Base-by-base conservation (phyloP, 2,329 filamentous ascomycete species). In the Pseudogymnoascus sp. region DNA sequence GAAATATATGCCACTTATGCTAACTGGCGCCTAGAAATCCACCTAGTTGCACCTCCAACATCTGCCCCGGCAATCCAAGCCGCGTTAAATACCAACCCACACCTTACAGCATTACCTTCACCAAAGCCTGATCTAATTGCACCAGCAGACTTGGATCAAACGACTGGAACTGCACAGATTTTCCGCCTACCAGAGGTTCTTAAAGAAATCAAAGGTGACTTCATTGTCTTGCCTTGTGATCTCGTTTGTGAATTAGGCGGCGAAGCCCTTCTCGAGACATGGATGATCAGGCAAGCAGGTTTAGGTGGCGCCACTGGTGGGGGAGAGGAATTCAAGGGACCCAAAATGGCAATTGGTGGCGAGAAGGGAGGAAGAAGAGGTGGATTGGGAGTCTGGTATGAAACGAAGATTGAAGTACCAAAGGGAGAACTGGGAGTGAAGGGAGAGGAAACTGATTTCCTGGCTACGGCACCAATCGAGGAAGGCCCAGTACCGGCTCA, bases 161-260 rank as follows among this genome's bases (percentile, higher is more conserved):
- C 90, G 63, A 96, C 89, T 0, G 92, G 92, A 59, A 97, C 94
- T 5, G 92, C 90, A 6, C 88, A 96, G 69, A 85, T 97, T 17
- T 83, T 99, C 60, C 85, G 92, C 8, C 80, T 96, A 7, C 88
- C 90, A 0, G 89, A 96, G 72, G 85, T 97, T 47, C 86, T 88
- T 70, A 79, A 81, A n/a, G 81, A 85, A 6, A 84, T 99, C 68
- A 91, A 84, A 60, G 85, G 86, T 10, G 91, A 99, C 74, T 97
- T 99, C 70, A 78, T 97, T 26, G 84, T 97, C 2, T 79, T 99
- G 3, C 93, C 94, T 0, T 99, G 94, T 74, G 94, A 99, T 72
- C 79, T 99, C 5, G 86, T 99, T 39, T 97, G 92, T 72, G 92
- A 96, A 70, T 78, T 97, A 13, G 87, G 89, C 2, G 92, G 92